These are phyloP conservation scores for Escallonia rubra DNA, from an alignment of 129 eudicot species.

Conservation along the genomic window DNA sequence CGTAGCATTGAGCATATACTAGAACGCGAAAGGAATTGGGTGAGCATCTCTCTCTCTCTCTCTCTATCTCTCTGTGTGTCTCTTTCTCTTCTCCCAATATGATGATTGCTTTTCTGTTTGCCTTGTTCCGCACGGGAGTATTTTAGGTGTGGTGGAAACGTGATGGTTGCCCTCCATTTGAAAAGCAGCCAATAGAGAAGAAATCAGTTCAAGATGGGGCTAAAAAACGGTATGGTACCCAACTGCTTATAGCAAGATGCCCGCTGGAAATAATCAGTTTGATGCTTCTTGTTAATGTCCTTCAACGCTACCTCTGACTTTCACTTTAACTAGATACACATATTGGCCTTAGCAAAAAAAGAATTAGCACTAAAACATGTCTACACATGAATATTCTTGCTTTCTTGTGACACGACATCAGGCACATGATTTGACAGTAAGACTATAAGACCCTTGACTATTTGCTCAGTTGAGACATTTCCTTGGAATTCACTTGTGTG, in stretches of 20 bases:
- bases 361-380: too few species aligned
- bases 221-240: constrained; percentile 58
- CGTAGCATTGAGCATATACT: constrained; percentile 81
- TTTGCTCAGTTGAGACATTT: too few species aligned
- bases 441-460: too few species aligned
- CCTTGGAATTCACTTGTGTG: too few species aligned
- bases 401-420: too few species aligned
- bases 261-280: too few species aligned
- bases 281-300: too few species aligned
- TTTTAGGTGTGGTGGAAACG: constrained; percentile 99
- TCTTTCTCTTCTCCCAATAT: neutral
- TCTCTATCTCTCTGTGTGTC: neutral
- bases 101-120: neutral
- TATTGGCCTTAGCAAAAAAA: too few species aligned
- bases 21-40: constrained; percentile 97
- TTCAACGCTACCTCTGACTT: too few species aligned
- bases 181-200: constrained; percentile 72
- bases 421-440: too few species aligned
- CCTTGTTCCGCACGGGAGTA: constrained; percentile 8
- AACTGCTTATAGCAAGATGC: neutral
- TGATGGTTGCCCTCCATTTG: constrained; percentile 91
- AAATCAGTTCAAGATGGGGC: constrained; percentile 60
- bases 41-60: constrained; percentile 19
- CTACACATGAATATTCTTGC: too few species aligned
- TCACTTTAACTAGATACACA: too few species aligned